Percentiles rank a stretch among this genome's conserved stretches.
phyloP scores from a whole-genome alignment of 2,329 filamentous ascomycete genomes.

The Plenodomus tracheiphilus region DNA sequence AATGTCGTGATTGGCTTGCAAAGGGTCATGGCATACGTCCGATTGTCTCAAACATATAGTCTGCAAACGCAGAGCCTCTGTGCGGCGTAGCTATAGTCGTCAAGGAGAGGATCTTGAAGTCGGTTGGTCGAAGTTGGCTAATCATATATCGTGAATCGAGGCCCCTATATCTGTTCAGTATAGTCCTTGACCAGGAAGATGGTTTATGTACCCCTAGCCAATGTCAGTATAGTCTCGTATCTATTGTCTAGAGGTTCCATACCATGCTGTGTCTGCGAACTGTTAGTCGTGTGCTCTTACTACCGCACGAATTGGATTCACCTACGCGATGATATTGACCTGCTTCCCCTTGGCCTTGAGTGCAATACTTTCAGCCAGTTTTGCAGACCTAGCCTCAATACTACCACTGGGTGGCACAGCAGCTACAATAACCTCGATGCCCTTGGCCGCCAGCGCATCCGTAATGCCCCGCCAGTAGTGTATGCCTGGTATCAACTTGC shows the following conservation, averaged over 20 bases:
- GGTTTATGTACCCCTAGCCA: constrained; percentile 41
- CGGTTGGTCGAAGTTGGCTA: constrained; percentile 58
- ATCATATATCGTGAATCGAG: constrained; percentile 69
- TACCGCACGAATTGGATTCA: constrained; percentile 6
- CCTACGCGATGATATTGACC: constrained; percentile 68
- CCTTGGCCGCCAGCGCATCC: constrained; percentile 59
- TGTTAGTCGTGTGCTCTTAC: constrained; percentile 14
- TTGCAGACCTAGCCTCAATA: constrained; percentile 61
- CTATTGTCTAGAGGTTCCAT: constrained; percentile 3
- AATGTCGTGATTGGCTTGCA: no score
- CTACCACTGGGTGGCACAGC: constrained; percentile 62
- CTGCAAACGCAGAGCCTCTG: constrained; percentile 63
- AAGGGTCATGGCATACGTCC: constrained; percentile 56
- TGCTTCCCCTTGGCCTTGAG: constrained; percentile 57
- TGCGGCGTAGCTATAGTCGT: constrained; percentile 67
- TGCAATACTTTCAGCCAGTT: constrained; percentile 58
- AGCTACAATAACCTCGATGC: constrained; percentile 64
- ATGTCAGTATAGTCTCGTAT: constrained; percentile 18
- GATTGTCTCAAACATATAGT: constrained; percentile 63
- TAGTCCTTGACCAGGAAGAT: background rate
- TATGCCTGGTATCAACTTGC: constrained; percentile 58
- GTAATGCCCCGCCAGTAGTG: constrained; percentile 68
- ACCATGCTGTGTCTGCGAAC: constrained; percentile 58
- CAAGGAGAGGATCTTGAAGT: constrained; percentile 75
- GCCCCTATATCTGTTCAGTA: constrained; percentile 50